These are phyloP conservation scores for Durio zibethinus DNA, from an alignment of 345 rosid species.

Conservation along the genomic window DNA sequence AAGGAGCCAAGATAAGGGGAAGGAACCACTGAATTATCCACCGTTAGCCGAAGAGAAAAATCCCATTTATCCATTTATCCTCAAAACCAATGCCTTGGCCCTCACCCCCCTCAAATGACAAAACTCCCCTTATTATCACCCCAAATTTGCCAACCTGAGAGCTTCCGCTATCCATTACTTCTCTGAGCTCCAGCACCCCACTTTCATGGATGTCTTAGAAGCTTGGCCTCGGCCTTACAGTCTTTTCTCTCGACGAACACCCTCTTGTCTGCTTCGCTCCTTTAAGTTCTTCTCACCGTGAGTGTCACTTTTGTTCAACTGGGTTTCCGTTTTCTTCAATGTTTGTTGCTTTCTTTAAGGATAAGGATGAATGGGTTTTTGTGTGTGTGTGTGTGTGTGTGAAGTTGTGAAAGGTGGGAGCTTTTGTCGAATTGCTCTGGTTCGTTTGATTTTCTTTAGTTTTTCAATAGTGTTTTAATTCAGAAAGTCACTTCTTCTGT, in stretches of 20 bases:
- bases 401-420: not conserved
- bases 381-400: too few relatives aligned
- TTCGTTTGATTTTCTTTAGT: slow-evolving; percentile 1
- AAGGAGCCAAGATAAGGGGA: slow-evolving; percentile 19
- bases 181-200: slow-evolving; percentile 24
- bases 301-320: slow-evolving; percentile 21
- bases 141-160: slow-evolving; percentile 9
- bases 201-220: slow-evolving; percentile 51
- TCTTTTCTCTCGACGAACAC: slow-evolving; percentile 30
- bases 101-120: slow-evolving; percentile 19
- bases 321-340: not conserved
- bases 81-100: not conserved
- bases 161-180: not conserved
- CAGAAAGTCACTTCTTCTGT: too few relatives aligned
- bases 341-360: not conserved
- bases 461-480: not conserved
- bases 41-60: not conserved
- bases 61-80: not conserved
- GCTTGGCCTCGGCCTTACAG: slow-evolving; percentile 34
- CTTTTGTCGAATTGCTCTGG: not conserved
- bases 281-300: slow-evolving; percentile 44
- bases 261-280: slow-evolving; percentile 37
- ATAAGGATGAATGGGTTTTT: not conserved
- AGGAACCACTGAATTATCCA: not conserved
- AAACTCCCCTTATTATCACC: slow-evolving; percentile 7